Conservation (phyloP, 805 yeast species). For the Geotrichum ghanense region DNA sequence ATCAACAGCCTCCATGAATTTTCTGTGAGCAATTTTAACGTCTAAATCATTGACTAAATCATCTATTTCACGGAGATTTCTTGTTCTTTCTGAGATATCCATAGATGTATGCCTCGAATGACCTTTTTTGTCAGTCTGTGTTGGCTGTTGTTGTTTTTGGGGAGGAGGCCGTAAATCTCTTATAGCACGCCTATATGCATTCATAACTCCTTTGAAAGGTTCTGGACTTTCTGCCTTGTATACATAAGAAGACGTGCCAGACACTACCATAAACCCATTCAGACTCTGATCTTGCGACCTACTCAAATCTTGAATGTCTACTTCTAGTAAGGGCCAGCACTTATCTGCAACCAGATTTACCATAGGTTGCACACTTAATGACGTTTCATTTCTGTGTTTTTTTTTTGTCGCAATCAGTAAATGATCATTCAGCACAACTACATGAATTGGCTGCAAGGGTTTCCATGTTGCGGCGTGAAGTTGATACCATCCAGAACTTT, state of each 20-base stretch:
- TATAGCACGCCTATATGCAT: conserved; percentile 8
- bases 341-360: conserved; percentile 53
- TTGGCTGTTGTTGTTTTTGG: not conserved
- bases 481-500: conserved; percentile 79
- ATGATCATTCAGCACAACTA: conserved; percentile 69
- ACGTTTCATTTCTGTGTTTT: conserved; percentile 22
- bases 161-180: not conserved
- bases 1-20: conserved; percentile 35
- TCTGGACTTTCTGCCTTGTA: conserved; percentile 15
- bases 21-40: conserved; percentile 49
- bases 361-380: conserved; percentile 15
- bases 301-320: conserved; percentile 33
- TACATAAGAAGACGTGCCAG: conserved; percentile 39
- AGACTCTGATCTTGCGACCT: conserved; percentile 18
- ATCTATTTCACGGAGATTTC: conserved; percentile 42
- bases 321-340: conserved; percentile 66
- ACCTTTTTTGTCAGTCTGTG: conserved; percentile 1
- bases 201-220: conserved; percentile 10
- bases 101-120: conserved; percentile 47
- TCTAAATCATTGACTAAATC: conserved; percentile 60
- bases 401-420: conserved; percentile 62
- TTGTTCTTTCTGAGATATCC: conserved; percentile 30
- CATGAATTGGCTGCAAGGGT: conserved; percentile 61
- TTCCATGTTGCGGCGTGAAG: conserved; percentile 78
- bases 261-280: conserved; percentile 33